Conservation (phyloP, 2,329 filamentous ascomycete genomes). For the Penicillium aurantiogriseum region DNA sequence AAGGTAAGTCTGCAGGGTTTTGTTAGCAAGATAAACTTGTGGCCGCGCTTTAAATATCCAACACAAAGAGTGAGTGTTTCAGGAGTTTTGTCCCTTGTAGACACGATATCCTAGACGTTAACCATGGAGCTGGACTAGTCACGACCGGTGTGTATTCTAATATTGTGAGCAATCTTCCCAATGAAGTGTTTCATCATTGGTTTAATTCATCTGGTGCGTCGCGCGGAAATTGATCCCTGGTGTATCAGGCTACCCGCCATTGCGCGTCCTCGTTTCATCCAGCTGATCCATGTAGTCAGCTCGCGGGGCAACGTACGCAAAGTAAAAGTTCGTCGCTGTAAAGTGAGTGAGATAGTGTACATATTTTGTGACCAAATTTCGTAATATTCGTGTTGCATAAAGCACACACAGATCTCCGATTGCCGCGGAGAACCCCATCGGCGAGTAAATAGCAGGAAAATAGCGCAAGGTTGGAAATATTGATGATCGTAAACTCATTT, state of each 20-base stretch:
- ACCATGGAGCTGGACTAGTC: neutral
- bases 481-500: constrained; percentile 5
- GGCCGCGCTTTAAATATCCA: neutral
- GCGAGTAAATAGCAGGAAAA: neutral
- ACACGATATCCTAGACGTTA: neutral
- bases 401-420: neutral
- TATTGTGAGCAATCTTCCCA: too few relatives aligned
- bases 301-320: neutral
- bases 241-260: neutral
- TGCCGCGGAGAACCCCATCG: neutral
- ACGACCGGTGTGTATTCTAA: neutral
- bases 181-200: neutral
- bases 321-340: neutral
- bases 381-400: neutral
- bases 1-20: too few relatives aligned
- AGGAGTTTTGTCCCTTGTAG: neutral
- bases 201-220: neutral
- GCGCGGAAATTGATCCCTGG: neutral
- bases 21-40: too few relatives aligned
- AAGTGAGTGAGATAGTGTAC: neutral
- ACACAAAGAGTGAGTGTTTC: neutral
- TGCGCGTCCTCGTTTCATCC: constrained; percentile 5
- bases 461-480: neutral
- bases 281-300: neutral
- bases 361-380: neutral